Base-by-base conservation (phyloP, 805 yeast genomes). In the Nakazawaea siamensis region DNA sequence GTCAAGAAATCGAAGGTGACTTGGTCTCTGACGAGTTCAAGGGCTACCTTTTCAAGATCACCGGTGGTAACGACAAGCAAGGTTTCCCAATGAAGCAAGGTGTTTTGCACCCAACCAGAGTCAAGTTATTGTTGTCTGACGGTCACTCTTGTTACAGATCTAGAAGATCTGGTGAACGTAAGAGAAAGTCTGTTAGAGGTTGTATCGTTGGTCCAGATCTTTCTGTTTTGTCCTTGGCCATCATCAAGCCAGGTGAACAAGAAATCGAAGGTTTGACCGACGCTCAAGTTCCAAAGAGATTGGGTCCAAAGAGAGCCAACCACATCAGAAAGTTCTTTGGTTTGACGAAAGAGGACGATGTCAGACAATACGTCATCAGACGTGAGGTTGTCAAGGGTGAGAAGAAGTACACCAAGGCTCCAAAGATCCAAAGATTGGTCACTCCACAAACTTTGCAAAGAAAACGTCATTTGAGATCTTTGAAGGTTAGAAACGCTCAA, bases 71-170 rank as follows among this genome's bases (percentile, higher is more conserved):
- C 83, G 98, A 92, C 77, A 92, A 92, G 76, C 98, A 92, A 78
- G 98, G 98, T 76, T 92, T 92, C 96, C 97, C 98, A 74, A 92
- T 94, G 98, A 92, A 88, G 74, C 98, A 94, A 75, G 98, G 98
- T 82, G 98, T 92, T 52, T 75, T 92, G 80, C 92, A 86, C 77
- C 97, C 98, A 73, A 87, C 94, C 80, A 94, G 98, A 81, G 97
- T 92, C 58, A 87, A 84, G 68, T 80, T 92, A 60, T 79, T 92
- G 65, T 76, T 92, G 64, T 68, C 95, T 55, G 80, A 86, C 73
- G 95, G 90, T 62, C 81, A 74, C 76, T 85, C 97, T 57, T 90
- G 97, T 79, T 92, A 92, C 94, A 90, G 98, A 80, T 94, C 95
- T 70, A 92, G 98, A 80, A 86, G 97, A 76, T 63, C 69, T 52